Evolutionary conservation across 192 early-diverging fungal genomes (phyloP), one percentile per base, ranked within the genome.

Genomic region (Podila clonocystis): DNA sequence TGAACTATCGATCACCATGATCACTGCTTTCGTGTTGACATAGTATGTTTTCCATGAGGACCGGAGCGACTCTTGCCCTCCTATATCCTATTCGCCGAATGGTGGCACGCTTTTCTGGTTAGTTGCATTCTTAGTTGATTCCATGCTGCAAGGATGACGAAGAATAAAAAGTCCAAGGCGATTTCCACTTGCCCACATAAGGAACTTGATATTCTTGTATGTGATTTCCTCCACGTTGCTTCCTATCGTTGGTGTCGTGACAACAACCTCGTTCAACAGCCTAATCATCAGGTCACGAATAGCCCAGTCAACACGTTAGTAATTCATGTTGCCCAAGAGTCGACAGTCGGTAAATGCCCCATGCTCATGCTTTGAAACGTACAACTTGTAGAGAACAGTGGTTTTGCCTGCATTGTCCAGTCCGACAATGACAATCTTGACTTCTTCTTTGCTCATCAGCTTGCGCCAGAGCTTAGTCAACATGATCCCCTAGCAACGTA

Each of bases 361-460:
- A 45, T 45, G 13, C 41, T 15, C 15, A 17, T 45, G 13, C 15
- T 45, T 45, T 45, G 15, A 45, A 45, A 29, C 41, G 72, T 83
- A 87, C 87, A 91, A 67, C 69, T 88, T 88, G 76, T 91, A 91
- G 24, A 89, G 73, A 30, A 89, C 82, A 12, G 91, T 92, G 0
- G 91, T 92, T 72, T 92, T 92, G 58, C 91, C 91, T 59, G 91
- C 91, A 82, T 92, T 92, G 74, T 92, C 91, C 49, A 92, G 67
- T 15, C 91, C 91, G 29, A 92, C 91, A 50, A 92, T 89, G 11
- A 93, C 86, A 58, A 92, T 91, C 82, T 92, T 92, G 58, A 91
- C 86, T 63, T 92, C 88, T 29, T 89, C 83, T 67, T 90, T 83
- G 59, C 85, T 87, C 66, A 89, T 88, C 7, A 91, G 73, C 60